Evolutionary conservation across 2,329 filamentous ascomycete genomes (phyloP).

Genomic region (Fusarium subtropicale): DNA sequence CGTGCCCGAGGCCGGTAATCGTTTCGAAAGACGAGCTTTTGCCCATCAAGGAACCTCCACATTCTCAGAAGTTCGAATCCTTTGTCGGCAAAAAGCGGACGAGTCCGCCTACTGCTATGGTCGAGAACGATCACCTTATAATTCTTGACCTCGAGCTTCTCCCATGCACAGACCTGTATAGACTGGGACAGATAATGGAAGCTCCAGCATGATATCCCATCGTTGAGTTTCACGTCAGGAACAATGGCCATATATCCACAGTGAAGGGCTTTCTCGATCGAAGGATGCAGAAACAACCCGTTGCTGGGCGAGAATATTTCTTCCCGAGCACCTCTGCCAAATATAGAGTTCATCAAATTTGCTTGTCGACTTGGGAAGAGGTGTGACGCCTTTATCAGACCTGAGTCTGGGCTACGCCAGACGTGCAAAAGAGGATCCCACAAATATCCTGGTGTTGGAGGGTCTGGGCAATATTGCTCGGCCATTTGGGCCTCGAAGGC

Average conservation of each 20-base stretch:
- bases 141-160: fast-evolving
- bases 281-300: not conserved
- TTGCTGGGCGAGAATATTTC: not conserved
- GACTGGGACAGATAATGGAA: not conserved
- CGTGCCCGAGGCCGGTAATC: not conserved
- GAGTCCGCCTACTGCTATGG: not conserved
- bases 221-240: not conserved
- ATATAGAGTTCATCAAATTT: not conserved
- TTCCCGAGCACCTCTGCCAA: not conserved
- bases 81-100: not conserved
- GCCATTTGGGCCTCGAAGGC: not conserved
- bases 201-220: not conserved
- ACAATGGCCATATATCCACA: not conserved
- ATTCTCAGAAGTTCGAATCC: fast-evolving
- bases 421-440: not conserved
- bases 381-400: not conserved
- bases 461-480: not conserved
- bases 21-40: not conserved
- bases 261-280: not conserved
- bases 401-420: not conserved
- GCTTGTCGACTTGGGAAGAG: not conserved
- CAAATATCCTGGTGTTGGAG: not conserved
- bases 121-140: not conserved
- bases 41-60: not conserved
- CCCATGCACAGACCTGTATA: not conserved